Evolutionary conservation across 192 early-diverging fungal genomes (phyloP).

Genomic region (Physocladia obscura): DNA sequence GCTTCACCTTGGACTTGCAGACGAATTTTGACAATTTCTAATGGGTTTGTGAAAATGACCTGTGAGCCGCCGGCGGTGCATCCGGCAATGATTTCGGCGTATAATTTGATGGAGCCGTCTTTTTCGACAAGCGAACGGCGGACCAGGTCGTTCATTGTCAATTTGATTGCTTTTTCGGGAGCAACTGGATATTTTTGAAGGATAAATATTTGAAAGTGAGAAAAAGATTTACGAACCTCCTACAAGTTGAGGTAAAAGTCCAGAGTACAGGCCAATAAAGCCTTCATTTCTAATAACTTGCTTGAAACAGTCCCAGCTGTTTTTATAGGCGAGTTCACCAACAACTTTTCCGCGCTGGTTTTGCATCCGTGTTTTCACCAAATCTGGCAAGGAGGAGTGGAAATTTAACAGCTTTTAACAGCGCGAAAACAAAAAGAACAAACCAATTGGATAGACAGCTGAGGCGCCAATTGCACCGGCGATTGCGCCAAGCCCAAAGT

Average conservation of each 20-base stretch:
- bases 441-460: conserved; percentile 88
- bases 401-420: too few relatives aligned
- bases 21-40: conserved; percentile 99
- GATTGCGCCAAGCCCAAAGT: conserved; percentile 81
- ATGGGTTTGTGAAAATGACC: conserved; percentile 88
- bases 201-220: not conserved
- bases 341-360: conserved; percentile 88
- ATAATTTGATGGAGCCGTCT: conserved; percentile 72
- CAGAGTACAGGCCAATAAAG: conserved; percentile 84
- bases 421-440: too few relatives aligned
- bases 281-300: conserved; percentile 94
- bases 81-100: conserved; percentile 84
- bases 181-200: too few relatives aligned
- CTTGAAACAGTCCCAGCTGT: conserved; percentile 92
- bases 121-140: conserved; percentile 66
- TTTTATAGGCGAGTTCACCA: conserved; percentile 90
- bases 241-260: conserved; percentile 88
- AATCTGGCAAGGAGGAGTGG: too few relatives aligned
- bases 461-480: conserved; percentile 93
- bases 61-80: conserved; percentile 73
- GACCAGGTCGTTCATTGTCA: conserved; percentile 94
- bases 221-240: conserved; percentile 32
- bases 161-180: conserved; percentile 97
- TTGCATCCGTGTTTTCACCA: conserved; percentile 99
- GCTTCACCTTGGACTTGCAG: conserved; percentile 73